Base-by-base conservation (phyloP, 2,329 filamentous ascomycete genomes). In the Zymoseptoria ardabiliae region DNA sequence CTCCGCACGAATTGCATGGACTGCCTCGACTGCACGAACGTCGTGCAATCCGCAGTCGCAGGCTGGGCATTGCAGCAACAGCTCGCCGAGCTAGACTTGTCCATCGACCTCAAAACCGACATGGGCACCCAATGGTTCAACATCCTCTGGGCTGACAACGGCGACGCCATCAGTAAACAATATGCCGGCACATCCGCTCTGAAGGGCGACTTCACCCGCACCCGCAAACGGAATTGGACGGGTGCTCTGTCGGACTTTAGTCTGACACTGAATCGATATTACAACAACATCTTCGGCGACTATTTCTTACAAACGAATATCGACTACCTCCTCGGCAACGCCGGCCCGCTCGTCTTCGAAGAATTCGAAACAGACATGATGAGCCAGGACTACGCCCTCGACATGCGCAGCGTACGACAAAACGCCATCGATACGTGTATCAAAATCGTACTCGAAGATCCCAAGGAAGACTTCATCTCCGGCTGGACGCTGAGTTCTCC, bases 1-100 rank as follows among this genome's bases (percentile, higher is more conserved):
- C 73, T 97, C n/a, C 83, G 94, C 58, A 97, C 91, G 1, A 99
- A 99, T 70, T 99, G 94, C 74, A 97, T 99, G 94, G 94, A 99
- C 71, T 99, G 94, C 68, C 78, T 99, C 9, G 94, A 99, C 72
- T 85, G 94, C 21, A 99, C 94, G 1, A 97, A 97, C 66, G 92
- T 99, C 21, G 91, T 92, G 49, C 93, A 97, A 74, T 96, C 90
- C 70, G 94, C 91, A 0, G 92, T 92, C 71, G 94, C 85, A 4
- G 89, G 91, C 69, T 85, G 88, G 69, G 89, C 90, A 65, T 80
- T 99, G 2, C 91, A 97, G 65, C 72, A 81, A 30, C 91, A 97
- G 70, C 79, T 99, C 1, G 87, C 84, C 59, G 80, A 83, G 20
- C 85, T 95, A 63, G 89, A 88, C 0, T 87, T 91, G 61, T 85